Conservation (phyloP, 306 rosid species). For the Vicia sativa region DNA sequence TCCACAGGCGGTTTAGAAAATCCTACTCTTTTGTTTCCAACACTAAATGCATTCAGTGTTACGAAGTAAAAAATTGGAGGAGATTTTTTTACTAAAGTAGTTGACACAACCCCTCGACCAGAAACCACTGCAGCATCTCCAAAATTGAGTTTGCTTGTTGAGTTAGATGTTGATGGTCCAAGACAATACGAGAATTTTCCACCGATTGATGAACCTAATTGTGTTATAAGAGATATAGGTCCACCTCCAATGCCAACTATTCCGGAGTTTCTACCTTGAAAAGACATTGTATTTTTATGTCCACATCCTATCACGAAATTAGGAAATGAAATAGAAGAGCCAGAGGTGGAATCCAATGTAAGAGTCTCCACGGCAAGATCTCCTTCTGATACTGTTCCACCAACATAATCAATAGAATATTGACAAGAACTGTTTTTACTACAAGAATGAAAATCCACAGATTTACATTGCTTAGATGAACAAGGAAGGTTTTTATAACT, state of each 20-base stretch:
- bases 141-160: constrained; percentile 30
- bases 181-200: constrained; percentile 68
- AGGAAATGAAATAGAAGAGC: constrained; percentile 32
- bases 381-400: constrained; percentile 37
- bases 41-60: constrained; percentile 28
- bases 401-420: constrained; percentile 37
- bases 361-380: constrained; percentile 47
- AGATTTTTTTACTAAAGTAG: constrained; percentile 2
- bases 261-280: constrained; percentile 30
- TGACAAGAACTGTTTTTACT: neutral
- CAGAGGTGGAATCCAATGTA: constrained; percentile 46
- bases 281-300: neutral
- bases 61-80: neutral
- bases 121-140: constrained; percentile 38
- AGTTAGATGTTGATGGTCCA: neutral
- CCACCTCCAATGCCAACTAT: constrained; percentile 62
- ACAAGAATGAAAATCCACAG: neutral
- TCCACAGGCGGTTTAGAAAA: neutral
- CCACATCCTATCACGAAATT: constrained; percentile 55
- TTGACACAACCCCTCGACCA: constrained; percentile 32
- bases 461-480: neutral
- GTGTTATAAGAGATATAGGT: constrained; percentile 42
- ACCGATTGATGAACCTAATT: constrained; percentile 30
- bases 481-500: constrained; percentile 33
- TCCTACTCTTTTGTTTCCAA: neutral